Percentiles rank a stretch among this genome's conserved stretches.
Conservation (phyloP, 495 filamentous ascomycete species). For the Aspergillus nanangensis region DNA sequence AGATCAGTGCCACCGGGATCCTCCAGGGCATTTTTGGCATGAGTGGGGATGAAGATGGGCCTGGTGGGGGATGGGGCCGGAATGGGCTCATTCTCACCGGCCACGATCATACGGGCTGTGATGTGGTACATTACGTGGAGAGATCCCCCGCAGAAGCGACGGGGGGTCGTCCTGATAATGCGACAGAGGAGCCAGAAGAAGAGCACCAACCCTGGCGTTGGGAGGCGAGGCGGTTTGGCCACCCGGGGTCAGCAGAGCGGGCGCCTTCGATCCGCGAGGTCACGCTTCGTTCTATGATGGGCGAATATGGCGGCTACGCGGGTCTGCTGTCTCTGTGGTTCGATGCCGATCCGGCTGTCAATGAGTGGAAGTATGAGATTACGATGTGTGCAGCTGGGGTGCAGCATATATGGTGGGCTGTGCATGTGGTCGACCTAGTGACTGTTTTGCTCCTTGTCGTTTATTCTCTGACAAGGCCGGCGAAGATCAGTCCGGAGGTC, state of each 20-base stretch:
- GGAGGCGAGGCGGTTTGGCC: conserved; percentile 22
- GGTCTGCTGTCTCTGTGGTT: conserved; percentile 89
- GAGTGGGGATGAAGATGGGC: conserved; percentile 50
- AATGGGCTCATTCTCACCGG: conserved; percentile 80
- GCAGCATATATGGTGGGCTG: conserved; percentile 93
- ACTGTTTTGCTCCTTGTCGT: conserved; percentile 27
- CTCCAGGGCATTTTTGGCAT: conserved; percentile 78
- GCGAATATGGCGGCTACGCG: conserved; percentile 82
- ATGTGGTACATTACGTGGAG: conserved; percentile 75
- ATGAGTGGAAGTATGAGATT: conserved; percentile 79
- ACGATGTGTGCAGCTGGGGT: conserved; percentile 69
- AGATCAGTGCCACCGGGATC: conserved; percentile 57
- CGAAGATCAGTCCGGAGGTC: not conserved
- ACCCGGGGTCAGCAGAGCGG: not conserved
- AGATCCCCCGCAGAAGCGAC: conserved; percentile 24
- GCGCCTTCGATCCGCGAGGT: conserved; percentile 67
- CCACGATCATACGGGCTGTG: conserved; percentile 93
- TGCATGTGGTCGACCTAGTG: conserved; percentile 68
- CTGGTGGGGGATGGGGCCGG: conserved; percentile 53
- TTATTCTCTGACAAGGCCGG: conserved; percentile 6
- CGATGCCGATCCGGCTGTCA: conserved; percentile 46
- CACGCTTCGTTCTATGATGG: conserved; percentile 99
- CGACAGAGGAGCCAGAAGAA: not conserved
- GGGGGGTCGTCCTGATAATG: no score
- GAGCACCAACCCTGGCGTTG: conserved; percentile 5